These are phyloP conservation scores for Yamadazyma sp. DNA, from an alignment of 805 yeast genomes.

Conservation along the genomic window DNA sequence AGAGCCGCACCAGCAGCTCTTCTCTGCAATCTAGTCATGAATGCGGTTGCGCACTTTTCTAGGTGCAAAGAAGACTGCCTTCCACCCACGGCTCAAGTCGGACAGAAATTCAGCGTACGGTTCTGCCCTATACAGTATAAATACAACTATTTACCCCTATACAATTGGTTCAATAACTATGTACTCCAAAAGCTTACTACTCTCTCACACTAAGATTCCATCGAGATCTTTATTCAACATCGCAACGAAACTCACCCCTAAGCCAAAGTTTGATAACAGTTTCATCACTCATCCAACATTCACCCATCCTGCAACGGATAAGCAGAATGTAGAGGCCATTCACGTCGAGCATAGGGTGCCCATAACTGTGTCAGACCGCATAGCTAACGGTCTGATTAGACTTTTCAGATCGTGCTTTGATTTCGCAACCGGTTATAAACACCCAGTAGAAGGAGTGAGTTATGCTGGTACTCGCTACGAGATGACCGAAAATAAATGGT, in stretches of 20 bases:
- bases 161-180: not conserved
- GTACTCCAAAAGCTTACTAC: slow-evolving; percentile 3
- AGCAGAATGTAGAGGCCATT: slow-evolving; percentile 37
- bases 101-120: too few relatives aligned
- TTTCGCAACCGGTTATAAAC: slow-evolving; percentile 61
- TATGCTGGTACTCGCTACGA: slow-evolving; percentile 42
- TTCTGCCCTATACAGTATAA: too few relatives aligned
- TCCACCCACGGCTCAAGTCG: not conserved
- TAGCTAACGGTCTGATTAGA: slow-evolving; percentile 50
- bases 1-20: too few relatives aligned
- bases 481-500: slow-evolving; percentile 66
- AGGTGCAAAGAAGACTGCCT: too few relatives aligned
- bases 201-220: slow-evolving; percentile 1
- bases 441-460: slow-evolving; percentile 40
- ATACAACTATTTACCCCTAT: too few relatives aligned
- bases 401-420: slow-evolving; percentile 55
- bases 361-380: slow-evolving; percentile 44
- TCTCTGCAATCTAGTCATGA: too few relatives aligned
- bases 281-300: slow-evolving; percentile 43
- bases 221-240: slow-evolving; percentile 20
- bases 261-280: slow-evolving; percentile 25
- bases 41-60: too few relatives aligned
- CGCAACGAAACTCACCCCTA: slow-evolving; percentile 26
- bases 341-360: slow-evolving; percentile 54
- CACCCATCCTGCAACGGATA: slow-evolving; percentile 33